Evolutionary conservation across 805 yeast species (phyloP).

Genomic region (Nakazawaea sp.): DNA sequence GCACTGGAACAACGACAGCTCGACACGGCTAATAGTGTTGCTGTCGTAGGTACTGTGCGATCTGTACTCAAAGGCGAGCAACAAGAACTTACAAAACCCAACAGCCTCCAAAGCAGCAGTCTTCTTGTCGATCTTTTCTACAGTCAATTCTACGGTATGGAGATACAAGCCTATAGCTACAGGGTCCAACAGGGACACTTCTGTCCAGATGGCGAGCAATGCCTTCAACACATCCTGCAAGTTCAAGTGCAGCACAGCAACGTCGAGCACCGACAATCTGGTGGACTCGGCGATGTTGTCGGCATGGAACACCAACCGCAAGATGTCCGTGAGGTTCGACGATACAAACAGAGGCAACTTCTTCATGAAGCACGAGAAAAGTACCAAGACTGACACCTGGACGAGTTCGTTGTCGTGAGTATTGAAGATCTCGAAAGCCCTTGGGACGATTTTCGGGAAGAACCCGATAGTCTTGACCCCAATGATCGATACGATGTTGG

Average conservation of each 20-base stretch:
- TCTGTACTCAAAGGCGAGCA: conserved; percentile 69
- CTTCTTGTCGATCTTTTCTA: conserved; percentile 67
- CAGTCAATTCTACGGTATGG: conserved; percentile 55
- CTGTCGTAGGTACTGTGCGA: conserved; percentile 50
- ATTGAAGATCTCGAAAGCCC: conserved; percentile 56
- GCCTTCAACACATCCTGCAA: conserved; percentile 54
- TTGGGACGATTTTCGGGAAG: conserved; percentile 80
- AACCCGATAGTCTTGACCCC: conserved; percentile 85
- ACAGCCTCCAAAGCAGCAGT: conserved; percentile 67
- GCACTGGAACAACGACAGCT: conserved; percentile 64
- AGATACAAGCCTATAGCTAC: conserved; percentile 63
- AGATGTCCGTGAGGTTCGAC: conserved; percentile 57
- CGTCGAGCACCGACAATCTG: conserved; percentile 54
- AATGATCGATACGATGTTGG: conserved; percentile 60
- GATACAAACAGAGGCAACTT: conserved; percentile 82
- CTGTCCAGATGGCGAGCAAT: conserved; percentile 57
- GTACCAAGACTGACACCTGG: conserved; percentile 64
- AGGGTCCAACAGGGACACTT: conserved; percentile 28
- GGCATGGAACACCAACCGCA: conserved; percentile 51
- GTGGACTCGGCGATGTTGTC: conserved; percentile 51
- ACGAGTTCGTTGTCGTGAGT: conserved; percentile 22
- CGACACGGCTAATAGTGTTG: conserved; percentile 76
- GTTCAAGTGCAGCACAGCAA: conserved; percentile 63
- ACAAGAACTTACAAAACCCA: conserved; percentile 58
- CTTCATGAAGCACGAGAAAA: conserved; percentile 69